phyloP scores from a whole-genome alignment of 192 early-diverging fungal genomes.

The Coemansia asiatica region DNA sequence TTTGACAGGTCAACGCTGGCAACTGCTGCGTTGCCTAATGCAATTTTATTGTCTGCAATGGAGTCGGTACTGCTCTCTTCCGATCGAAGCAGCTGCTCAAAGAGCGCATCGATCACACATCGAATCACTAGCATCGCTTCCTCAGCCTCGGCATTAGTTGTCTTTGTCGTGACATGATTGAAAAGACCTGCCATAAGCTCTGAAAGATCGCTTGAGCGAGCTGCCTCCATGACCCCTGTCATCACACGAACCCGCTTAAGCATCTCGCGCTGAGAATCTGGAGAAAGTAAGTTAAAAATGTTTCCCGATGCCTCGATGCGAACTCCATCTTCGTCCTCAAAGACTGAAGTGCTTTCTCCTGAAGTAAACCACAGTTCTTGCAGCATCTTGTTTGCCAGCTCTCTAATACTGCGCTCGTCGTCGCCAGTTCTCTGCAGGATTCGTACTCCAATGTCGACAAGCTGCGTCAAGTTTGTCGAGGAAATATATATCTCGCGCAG shows the following conservation, averaged over 20 bases:
- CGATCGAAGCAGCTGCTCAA: conserved; percentile 67
- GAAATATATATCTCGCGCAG: conserved; percentile 71
- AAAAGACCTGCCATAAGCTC: conserved; percentile 46
- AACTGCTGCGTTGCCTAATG: neutral
- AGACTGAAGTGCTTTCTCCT: conserved; percentile 13
- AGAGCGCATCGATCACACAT: conserved; percentile 71
- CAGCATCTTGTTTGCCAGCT: conserved; percentile 68
- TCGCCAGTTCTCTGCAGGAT: conserved; percentile 68
- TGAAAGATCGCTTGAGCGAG: conserved; percentile 23
- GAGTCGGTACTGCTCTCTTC: conserved; percentile 58
- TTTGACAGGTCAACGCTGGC: neutral
- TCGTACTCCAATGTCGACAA: conserved; percentile 70
- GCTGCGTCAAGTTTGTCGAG: conserved; percentile 47
- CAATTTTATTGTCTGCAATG: neutral
- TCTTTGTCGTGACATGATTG: conserved; percentile 31
- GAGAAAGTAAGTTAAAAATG: conserved; percentile 41
- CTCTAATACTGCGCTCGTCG: conserved; percentile 62
- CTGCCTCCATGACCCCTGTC: conserved; percentile 45
- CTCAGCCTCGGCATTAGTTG: conserved; percentile 52
- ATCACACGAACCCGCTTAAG: conserved; percentile 47
- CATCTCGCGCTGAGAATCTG: conserved; percentile 45
- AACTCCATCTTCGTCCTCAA: conserved; percentile 35
- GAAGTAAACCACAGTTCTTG: conserved; percentile 76
- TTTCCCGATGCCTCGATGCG: conserved; percentile 19
- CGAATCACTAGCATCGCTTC: conserved; percentile 59